Percentiles rank a stretch among this genome's conserved stretches.
phyloP scores from a whole-genome alignment of 2,329 filamentous ascomycete genomes.

The Nigrospora osmanthi region DNA sequence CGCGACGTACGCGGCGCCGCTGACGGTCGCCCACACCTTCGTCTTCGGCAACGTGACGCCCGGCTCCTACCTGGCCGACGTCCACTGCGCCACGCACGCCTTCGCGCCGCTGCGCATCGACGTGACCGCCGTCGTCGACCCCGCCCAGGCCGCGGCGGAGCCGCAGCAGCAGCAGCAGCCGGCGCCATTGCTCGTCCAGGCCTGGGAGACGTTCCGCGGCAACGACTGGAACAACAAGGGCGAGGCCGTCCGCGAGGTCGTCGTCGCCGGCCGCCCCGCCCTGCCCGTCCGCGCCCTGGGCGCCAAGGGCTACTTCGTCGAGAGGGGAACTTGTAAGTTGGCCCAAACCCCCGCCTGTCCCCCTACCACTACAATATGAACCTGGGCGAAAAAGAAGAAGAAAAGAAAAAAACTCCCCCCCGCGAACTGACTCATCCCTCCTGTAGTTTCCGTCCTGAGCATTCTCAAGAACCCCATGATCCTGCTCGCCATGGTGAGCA shows the following conservation, averaged over 20 bases:
- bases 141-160: constrained; percentile 21
- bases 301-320: constrained; percentile 67
- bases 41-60: constrained; percentile 64
- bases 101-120: constrained; percentile 81
- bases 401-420: no score
- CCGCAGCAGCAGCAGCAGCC: constrained; percentile 7
- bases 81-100: constrained; percentile 65
- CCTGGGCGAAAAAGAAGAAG: not conserved
- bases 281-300: constrained; percentile 57
- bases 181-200: constrained; percentile 39
- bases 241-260: constrained; percentile 41
- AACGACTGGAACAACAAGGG: constrained; percentile 89
- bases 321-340: constrained; percentile 66
- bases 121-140: constrained; percentile 33
- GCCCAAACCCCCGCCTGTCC: not conserved
- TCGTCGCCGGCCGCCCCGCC: constrained; percentile 18
- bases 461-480: constrained; percentile 97
- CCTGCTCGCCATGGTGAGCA: constrained; percentile 75
- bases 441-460: constrained; percentile 66
- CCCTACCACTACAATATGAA: constrained; percentile 2
- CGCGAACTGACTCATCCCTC: not conserved
- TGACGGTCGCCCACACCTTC: constrained; percentile 64
- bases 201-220: constrained; percentile 80
- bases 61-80: constrained; percentile 74
- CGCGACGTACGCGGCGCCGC: constrained; percentile 41